Evolutionary conservation across 2,329 filamentous ascomycete species (phyloP), one percentile per base, ranked within the genome.

Genomic region (Akanthomyces lecanii): DNA sequence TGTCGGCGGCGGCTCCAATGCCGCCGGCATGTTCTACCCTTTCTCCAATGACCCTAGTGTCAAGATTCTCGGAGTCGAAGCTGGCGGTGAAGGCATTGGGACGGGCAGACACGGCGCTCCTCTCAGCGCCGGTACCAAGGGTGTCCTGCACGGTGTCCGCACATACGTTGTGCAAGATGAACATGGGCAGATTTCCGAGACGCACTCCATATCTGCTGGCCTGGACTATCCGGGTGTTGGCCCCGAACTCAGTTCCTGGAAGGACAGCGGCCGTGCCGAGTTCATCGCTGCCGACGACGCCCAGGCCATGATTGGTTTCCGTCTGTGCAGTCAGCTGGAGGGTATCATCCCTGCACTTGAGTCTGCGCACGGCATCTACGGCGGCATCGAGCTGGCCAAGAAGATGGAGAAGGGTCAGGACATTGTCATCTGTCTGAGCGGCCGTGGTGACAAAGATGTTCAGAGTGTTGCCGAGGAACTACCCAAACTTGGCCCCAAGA

Each of bases 141-240:
- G 95, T 69, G 94, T 99, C 21, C 82, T 99, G 28, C 95, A 99
- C 79, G 95, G 95, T 67, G 95, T 98, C 23, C 88, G 92, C 69
- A 99, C 95, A 4, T 99, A 99, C 74, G 88, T 99, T 28, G 85
- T 99, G 21, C 95, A 99, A 78, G 88, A 97, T 78, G 82, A 89
- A 74, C 86, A 97, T 75, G 95, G 95, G 5, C 95, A 99, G 77
- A 97, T 99, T 72, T 83, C 84, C 64, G 92, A 98, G 70, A 99
- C 95, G 3, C 95, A 99, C 79, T 98, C 94, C 36, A 89, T 99
- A 63, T 98, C 94, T 25, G 95, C 95, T 3, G 95, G 95, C 66
- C 87, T 99, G 7, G 95, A 99, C 77, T 99, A 99, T 75, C 95
- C 95, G 0, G 95, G 94, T 73, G 95, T 99, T 33, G 95, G 95